Percentiles rank a stretch among this genome's conserved stretches.
Evolutionary conservation across 2,329 filamentous ascomycete genomes (phyloP).

Genomic region (Coleophoma cylindrospora): DNA sequence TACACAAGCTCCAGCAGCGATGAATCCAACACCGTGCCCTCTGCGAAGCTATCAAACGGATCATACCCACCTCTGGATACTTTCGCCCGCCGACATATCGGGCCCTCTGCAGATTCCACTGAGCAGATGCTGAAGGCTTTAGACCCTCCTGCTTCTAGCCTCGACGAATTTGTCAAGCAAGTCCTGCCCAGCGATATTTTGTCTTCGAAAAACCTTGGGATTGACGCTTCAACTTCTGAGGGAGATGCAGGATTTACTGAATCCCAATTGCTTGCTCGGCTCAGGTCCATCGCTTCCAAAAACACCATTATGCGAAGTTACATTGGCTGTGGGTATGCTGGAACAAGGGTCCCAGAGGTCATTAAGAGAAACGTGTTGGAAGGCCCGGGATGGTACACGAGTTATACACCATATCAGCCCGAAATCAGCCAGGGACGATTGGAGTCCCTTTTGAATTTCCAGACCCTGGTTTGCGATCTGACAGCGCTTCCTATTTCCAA

Average conservation of each 20-base stretch:
- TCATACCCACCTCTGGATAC: conserved; percentile 42
- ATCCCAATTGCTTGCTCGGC: conserved; percentile 48
- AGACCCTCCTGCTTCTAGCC: conserved; percentile 63
- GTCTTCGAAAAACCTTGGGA: conserved; percentile 56
- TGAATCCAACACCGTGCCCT: conserved; percentile 15
- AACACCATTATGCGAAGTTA: conserved; percentile 64
- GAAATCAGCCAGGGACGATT: conserved; percentile 95
- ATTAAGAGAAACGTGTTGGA: conserved; percentile 92
- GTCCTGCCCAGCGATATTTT: conserved; percentile 79
- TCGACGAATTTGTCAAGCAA: conserved; percentile 81
- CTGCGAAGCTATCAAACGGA: conserved; percentile 21
- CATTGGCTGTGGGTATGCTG: conserved; percentile 85
- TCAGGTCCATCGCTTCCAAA: conserved; percentile 47
- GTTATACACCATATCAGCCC: conserved; percentile 94
- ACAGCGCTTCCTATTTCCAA: conserved; percentile 86
- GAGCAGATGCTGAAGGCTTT: conserved; percentile 76
- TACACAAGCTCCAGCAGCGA: conserved; percentile 26
- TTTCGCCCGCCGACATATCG: conserved; percentile 83
- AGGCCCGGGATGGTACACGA: conserved; percentile 95
- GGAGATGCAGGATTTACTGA: conserved; percentile 39
- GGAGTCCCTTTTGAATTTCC: conserved; percentile 91
- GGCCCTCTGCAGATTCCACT: conserved; percentile 65
- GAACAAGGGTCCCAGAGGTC: conserved; percentile 79
- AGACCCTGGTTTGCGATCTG: conserved; percentile 85
- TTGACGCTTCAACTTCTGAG: conserved; percentile 37